phyloP scores from a whole-genome alignment of 2,329 filamentous ascomycete species.

The Salinomyces thailandicus region DNA sequence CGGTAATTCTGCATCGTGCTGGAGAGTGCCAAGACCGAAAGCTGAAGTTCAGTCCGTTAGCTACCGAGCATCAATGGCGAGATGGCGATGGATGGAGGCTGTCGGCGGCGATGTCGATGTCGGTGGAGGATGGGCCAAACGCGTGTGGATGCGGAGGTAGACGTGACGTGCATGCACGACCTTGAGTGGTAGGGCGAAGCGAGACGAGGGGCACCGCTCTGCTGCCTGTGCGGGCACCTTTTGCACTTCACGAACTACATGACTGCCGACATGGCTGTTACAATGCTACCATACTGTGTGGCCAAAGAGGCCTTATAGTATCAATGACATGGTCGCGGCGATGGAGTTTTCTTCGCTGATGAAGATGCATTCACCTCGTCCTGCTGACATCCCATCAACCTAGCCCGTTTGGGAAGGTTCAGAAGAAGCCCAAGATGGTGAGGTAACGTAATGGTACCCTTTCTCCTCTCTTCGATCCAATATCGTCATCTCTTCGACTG shows the following conservation, averaged over 20 bases:
- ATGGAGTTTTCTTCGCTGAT: not conserved
- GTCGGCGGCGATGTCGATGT: not conserved
- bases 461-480: not conserved
- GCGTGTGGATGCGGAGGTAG: not conserved
- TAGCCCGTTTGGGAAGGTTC: not conserved
- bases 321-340: too few relatives aligned
- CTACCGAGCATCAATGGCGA: not conserved
- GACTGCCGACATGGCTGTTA: too few relatives aligned
- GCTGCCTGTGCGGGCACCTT: too few relatives aligned
- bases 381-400: not conserved
- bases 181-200: not conserved
- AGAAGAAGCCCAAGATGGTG: not conserved
- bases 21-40: constrained; percentile 6
- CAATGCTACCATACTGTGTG: too few relatives aligned
- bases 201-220: too few relatives aligned
- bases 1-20: constrained; percentile 36
- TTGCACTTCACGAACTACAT: too few relatives aligned
- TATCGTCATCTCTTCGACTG: too few relatives aligned
- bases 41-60: constrained; percentile 4
- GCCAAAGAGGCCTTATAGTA: too few relatives aligned
- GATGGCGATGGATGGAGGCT: constrained; percentile 1
- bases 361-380: not conserved
- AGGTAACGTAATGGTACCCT: not conserved
- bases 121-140: not conserved
- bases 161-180: not conserved